Evolutionary conservation across 495 filamentous ascomycete genomes (phyloP).

Genomic region (Penicillium subrubescens): DNA sequence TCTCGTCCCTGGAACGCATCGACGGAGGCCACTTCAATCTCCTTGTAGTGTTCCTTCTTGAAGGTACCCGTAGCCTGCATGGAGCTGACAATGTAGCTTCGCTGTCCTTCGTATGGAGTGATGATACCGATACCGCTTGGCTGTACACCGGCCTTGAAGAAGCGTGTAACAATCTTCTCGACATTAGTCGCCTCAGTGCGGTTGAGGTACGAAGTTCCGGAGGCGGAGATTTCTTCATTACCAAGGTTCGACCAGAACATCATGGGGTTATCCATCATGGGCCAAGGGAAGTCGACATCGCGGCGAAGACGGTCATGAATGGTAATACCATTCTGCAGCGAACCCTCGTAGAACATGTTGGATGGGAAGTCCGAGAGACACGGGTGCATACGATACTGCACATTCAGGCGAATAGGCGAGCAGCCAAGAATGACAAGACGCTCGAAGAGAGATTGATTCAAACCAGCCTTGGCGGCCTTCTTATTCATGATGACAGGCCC

Average conservation of each 20-base stretch:
- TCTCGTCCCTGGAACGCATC: slow-evolving; percentile 99
- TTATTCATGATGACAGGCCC: slow-evolving; percentile 99
- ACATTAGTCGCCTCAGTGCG: slow-evolving; percentile 96
- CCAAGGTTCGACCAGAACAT: slow-evolving; percentile 99
- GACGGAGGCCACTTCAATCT: slow-evolving; percentile 97
- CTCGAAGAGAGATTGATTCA: slow-evolving; percentile 98
- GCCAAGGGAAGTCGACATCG: slow-evolving; percentile 99
- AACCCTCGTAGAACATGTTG: slow-evolving; percentile 99
- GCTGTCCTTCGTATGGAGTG: slow-evolving; percentile 97
- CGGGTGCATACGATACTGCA: slow-evolving; percentile 99
- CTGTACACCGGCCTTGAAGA: slow-evolving; percentile 98
- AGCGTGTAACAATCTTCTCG: slow-evolving; percentile 96
- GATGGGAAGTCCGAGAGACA: slow-evolving; percentile 97
- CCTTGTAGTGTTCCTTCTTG: slow-evolving; percentile 98
- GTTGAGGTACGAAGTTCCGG: slow-evolving; percentile 97
- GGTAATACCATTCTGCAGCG: slow-evolving; percentile 95
- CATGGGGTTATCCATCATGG: slow-evolving; percentile 91
- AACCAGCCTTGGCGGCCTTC: slow-evolving; percentile 95
- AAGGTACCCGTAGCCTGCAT: slow-evolving; percentile 98
- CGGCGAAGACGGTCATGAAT: slow-evolving; percentile 82
- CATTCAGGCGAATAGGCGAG: slow-evolving; percentile 89
- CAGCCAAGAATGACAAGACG: slow-evolving; percentile 92
- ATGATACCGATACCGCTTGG: slow-evolving; percentile 94
- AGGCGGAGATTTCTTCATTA: slow-evolving; percentile 97
- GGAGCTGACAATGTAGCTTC: slow-evolving; percentile 96